Evolutionary conservation across 2,329 filamentous ascomycete genomes (phyloP).

Genomic region (Alternaria viburni): DNA sequence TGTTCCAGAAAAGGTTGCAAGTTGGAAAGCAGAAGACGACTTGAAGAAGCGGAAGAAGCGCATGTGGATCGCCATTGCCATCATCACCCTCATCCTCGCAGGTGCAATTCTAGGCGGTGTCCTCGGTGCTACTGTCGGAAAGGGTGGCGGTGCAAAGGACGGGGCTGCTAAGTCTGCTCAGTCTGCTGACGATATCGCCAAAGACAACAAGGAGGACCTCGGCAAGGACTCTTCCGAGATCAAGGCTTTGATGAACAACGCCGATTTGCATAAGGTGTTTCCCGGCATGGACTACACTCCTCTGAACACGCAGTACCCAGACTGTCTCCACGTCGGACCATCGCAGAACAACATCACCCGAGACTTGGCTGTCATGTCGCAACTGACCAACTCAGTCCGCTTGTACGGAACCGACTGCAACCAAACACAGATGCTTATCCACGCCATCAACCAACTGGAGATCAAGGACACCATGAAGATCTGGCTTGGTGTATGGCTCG

Average conservation of each 20-base stretch:
- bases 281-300: slow-evolving; percentile 96
- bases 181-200: slow-evolving; percentile 53
- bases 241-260: slow-evolving; percentile 79
- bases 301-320: slow-evolving; percentile 86
- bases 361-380: slow-evolving; percentile 86
- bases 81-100: slow-evolving; percentile 69
- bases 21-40: slow-evolving; percentile 61
- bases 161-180: slow-evolving; percentile 18
- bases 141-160: slow-evolving; percentile 40
- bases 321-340: slow-evolving; percentile 76
- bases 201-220: slow-evolving; percentile 77
- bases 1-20: slow-evolving; percentile 65
- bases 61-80: slow-evolving; percentile 70
- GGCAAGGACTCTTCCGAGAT: slow-evolving; percentile 78
- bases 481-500: slow-evolving; percentile 95
- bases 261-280: slow-evolving; percentile 87
- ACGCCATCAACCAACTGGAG: slow-evolving; percentile 76
- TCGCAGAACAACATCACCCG: slow-evolving; percentile 94
- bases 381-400: slow-evolving; percentile 85
- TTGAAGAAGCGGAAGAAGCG: slow-evolving; percentile 63
- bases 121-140: slow-evolving; percentile 72
- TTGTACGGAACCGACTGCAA: slow-evolving; percentile 97
- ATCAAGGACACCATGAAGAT: slow-evolving; percentile 77
- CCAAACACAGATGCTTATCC: slow-evolving; percentile 91
- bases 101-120: slow-evolving; percentile 76